Conservation (phyloP, 768 basidiomycete genomes). For the Lactarius quietus region DNA sequence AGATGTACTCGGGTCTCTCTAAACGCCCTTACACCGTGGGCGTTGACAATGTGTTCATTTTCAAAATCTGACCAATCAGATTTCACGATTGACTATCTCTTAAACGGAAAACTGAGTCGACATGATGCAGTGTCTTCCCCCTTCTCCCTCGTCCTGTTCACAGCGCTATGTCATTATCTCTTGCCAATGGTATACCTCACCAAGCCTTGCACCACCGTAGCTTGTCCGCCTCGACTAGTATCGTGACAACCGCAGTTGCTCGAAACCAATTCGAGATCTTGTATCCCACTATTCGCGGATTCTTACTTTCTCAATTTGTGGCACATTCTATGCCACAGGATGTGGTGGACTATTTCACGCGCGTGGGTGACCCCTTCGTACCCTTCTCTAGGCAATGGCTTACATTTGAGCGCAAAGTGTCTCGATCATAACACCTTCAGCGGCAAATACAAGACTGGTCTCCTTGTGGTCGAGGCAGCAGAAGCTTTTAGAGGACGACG, state of each 20-base stretch:
- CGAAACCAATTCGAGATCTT: constrained; percentile 30
- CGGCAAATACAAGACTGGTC: constrained; percentile 91
- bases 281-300: constrained; percentile 69
- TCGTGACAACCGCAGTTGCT: constrained; percentile 5
- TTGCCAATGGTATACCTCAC: not conserved
- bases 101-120: not conserved
- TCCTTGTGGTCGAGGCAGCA: constrained; percentile 90
- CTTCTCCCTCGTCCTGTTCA: not conserved
- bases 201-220: not conserved
- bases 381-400: constrained; percentile 9
- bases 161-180: not conserved
- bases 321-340: constrained; percentile 77
- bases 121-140: too few relatives aligned
- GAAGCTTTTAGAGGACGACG: constrained; percentile 74
- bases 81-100: not conserved
- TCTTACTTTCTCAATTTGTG: constrained; percentile 66
- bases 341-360: constrained; percentile 78
- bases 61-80: too few relatives aligned
- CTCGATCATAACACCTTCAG: constrained; percentile 91
- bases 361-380: constrained; percentile 44
- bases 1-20: not conserved
- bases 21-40: not conserved
- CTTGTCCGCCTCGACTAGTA: not conserved
- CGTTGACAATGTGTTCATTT: too few relatives aligned
- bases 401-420: constrained; percentile 45